Base-by-base conservation (phyloP, 495 filamentous ascomycete genomes). In the Neurospora sublineolata region DNA sequence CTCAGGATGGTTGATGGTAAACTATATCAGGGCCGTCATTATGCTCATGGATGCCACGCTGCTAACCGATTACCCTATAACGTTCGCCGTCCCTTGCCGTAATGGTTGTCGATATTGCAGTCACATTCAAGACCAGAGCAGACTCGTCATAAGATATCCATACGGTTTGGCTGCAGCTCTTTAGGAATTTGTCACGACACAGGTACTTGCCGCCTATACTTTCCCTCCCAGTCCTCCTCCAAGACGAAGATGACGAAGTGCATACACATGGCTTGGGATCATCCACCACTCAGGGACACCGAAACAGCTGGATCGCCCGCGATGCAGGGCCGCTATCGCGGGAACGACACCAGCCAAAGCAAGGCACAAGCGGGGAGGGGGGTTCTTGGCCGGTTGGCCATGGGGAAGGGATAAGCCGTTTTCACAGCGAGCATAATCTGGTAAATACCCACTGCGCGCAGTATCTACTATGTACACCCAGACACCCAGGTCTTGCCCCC, bases 281-380 rank as follows among this genome's bases (percentile, higher is more conserved):
- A 64, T 33, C 27, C 52, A 64, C 52, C 52, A 60, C 27, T 33
- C 14, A 64, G 52, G 16, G 4, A 11, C 16, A 30, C 27, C 12
- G 52, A 27, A 64, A 64, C 52, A 64, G 52, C 33, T 14, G 18
- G 52, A 64, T 64, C 52, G 52, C 27, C 52, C 72, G 74, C 68
- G 68, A 74, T 46, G 72, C 68, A 75, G 74, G 72, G 67, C 72
- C 74, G 74, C 67, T 18, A 36, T 74, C 70, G 68, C 74, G 64
- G 72, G 71, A 74, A 69, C 70, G 68, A 64, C 37, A 11, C 36
- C 70, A 69, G 27, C 40, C 27, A 60, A 70, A 70, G 67, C 72
- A 69, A 67, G 52, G 52, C 27, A 64, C 52, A 33, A 8, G 52
- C 27, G 52, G 52, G 52, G 23, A 30, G 27, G 23, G 44, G 20